A percentile compares a stretch with the other conserved stretches of the same genome.
phyloP scores from a whole-genome alignment of 441 rosid species.

The Pelargonium cotyledonis region DNA sequence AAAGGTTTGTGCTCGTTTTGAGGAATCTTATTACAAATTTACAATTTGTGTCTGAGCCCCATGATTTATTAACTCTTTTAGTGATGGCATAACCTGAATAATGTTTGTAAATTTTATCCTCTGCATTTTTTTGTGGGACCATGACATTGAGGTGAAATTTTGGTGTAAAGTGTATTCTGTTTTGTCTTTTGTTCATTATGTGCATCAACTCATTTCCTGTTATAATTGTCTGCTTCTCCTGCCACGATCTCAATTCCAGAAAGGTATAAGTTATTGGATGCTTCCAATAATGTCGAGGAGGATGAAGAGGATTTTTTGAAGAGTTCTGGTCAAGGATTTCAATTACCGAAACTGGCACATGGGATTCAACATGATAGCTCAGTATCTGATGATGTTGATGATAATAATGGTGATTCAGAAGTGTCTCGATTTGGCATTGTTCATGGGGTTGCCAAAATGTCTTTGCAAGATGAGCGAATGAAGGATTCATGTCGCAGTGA shows the following conservation, averaged over 20 bases:
- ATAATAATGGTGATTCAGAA: constrained; percentile 21
- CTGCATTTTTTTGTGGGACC: neutral
- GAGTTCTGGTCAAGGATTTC: constrained; percentile 40
- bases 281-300: constrained; percentile 72
- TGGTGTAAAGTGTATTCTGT: neutral
- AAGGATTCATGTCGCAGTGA: constrained; percentile 48
- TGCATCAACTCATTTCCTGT: constrained; percentile 15
- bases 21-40: neutral
- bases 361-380: constrained; percentile 37
- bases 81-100: neutral
- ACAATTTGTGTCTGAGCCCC: neutral
- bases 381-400: constrained; percentile 29
- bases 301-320: constrained; percentile 79
- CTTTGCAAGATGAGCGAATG: constrained; percentile 34
- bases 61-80: constrained; percentile 10
- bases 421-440: constrained; percentile 31
- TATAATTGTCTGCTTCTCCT: constrained; percentile 15
- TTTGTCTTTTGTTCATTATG: constrained; percentile 14
- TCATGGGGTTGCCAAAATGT: constrained; percentile 31
- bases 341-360: constrained; percentile 29
- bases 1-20: constrained; percentile 43
- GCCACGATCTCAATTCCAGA: constrained; percentile 42
- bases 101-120: neutral
- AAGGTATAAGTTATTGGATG: constrained; percentile 45
- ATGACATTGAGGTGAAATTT: neutral